Base-by-base conservation (phyloP, 177 flowering plant species). In the Tripterygium wilfordii region DNA sequence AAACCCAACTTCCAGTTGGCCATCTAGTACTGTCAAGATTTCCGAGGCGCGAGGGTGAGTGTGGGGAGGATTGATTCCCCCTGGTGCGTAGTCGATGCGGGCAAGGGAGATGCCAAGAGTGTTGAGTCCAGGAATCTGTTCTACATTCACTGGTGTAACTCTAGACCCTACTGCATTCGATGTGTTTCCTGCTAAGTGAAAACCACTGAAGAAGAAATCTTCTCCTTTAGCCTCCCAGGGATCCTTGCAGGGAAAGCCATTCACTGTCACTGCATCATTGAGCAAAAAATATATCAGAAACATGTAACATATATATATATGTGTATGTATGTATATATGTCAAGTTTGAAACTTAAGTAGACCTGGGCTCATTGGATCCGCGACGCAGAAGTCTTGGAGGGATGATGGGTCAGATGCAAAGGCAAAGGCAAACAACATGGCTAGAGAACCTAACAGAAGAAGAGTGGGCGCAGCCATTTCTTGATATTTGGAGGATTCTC, bases 351-450 rank as follows among this genome's bases (percentile, higher is more conserved):
- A n/a, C n/a, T n/a, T n/a, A n/a, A n/a, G n/a, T n/a, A n/a, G n/a
- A 53, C 57, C 57, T 42, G 14, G 10, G 10, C 25, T 36, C 1
- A 7, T 36, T 0, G 20, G 36, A 17, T 54, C 44, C 5, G 58
- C 58, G 1, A 54, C 58, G 20, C 58, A 54, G 30, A 54, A 54
- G 37, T 54, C 58, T 36, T 54, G 58, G 19, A 54, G 50, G 26
- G 58, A 51, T 18, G 19, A 14, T 12, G 19, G 31, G 28, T 36
- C 51, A 24, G 51, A 21, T 23, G 49, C 49, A 10, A 41, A 10
- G 24, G 18, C 39, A 22, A 42, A 20, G n/a, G 23, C 2, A 9
- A 20, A 42, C 23, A 14, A 2, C 5, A 42, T 10, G 2, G 29
- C 46, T 18, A 42, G 4, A 30, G 32, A n/a, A n/a, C n/a, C n/a